Conservation (phyloP, 495 filamentous ascomycete species). For the Oidiodendron maius region DNA sequence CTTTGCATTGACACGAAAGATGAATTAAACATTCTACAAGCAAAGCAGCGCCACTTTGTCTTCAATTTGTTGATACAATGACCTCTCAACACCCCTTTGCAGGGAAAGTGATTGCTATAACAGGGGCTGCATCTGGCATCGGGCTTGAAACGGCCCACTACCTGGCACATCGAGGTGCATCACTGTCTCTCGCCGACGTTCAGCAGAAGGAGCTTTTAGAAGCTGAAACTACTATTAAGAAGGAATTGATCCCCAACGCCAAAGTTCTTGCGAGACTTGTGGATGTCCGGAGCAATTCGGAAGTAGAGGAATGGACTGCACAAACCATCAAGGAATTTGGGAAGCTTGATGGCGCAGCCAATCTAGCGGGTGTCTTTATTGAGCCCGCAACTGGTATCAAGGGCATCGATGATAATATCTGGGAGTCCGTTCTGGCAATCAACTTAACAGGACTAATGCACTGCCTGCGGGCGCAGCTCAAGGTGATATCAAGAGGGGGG, state of each 20-base stretch:
- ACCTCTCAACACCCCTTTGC: too few relatives aligned
- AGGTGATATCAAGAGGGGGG: slow-evolving; percentile 32
- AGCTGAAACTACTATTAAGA: slow-evolving; percentile 8
- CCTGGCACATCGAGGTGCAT: slow-evolving; percentile 39
- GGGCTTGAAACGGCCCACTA: slow-evolving; percentile 50
- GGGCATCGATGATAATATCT: slow-evolving; percentile 37
- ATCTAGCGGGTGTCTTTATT: slow-evolving; percentile 43
- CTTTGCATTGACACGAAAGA: too few relatives aligned
- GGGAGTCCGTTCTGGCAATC: slow-evolving; percentile 42
- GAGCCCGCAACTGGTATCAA: slow-evolving; percentile 23
- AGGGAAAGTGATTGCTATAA: slow-evolving; percentile 45
- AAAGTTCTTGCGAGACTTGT: slow-evolving; percentile 13
- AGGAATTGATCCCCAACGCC: background rate
- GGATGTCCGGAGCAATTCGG: slow-evolving; percentile 27
- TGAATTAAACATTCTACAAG: too few relatives aligned
- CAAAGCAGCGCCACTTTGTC: too few relatives aligned
- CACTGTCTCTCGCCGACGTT: slow-evolving; percentile 38
- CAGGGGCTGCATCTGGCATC: slow-evolving; percentile 49
- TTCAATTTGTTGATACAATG: too few relatives aligned
- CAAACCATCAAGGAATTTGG: slow-evolving; percentile 26
- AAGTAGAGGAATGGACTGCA: slow-evolving; percentile 22
- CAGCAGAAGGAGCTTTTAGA: slow-evolving; percentile 24
- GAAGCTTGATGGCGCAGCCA: slow-evolving; percentile 39
- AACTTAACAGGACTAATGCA: slow-evolving; percentile 51
- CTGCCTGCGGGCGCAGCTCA: slow-evolving; percentile 46